These are phyloP conservation scores for Talaromyces islandicus DNA, from an alignment of 2,329 filamentous ascomycete species.

Conservation along the genomic window DNA sequence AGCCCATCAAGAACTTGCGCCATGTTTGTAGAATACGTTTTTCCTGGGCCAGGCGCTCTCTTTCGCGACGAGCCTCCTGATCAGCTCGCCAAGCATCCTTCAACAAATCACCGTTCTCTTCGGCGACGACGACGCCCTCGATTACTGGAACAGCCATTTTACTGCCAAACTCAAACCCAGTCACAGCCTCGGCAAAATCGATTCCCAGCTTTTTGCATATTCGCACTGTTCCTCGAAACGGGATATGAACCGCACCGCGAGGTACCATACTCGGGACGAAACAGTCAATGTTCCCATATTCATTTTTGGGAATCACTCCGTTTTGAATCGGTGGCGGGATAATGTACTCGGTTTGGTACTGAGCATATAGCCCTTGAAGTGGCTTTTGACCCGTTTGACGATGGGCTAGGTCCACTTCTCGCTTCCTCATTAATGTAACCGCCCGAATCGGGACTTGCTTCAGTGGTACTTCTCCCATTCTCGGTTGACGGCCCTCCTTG, in stretches of 20 bases:
- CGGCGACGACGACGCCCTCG: conserved; percentile 80
- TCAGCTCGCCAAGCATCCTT: conserved; percentile 75
- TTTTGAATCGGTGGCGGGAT: conserved; percentile 80
- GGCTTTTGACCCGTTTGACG: conserved; percentile 74
- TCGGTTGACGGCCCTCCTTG: conserved; percentile 80
- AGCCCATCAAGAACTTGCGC: conserved; percentile 79
- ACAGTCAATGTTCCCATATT: conserved; percentile 93
- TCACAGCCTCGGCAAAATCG: conserved; percentile 89
- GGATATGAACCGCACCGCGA: conserved; percentile 74
- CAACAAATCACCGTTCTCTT: conserved; percentile 68
- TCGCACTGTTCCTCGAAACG: conserved; percentile 66
- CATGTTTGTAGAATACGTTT: conserved; percentile 69
- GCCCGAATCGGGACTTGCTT: conserved; percentile 88
- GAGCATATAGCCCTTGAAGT: conserved; percentile 77
- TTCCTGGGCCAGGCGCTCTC: conserved; percentile 76
- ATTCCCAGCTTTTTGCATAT: conserved; percentile 80
- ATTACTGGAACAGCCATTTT: conserved; percentile 91
- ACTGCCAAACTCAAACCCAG: conserved; percentile 93
- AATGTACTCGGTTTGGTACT: conserved; percentile 89
- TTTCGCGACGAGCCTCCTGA: conserved; percentile 66
- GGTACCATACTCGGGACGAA: conserved; percentile 94
- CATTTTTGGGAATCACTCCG: conserved; percentile 86
- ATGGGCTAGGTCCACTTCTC: conserved; percentile 82
- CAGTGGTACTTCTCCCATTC: conserved; percentile 64
- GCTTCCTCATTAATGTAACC: conserved; percentile 77